phyloP scores from a whole-genome alignment of 2,329 filamentous ascomycete species.

The Colletotrichum agaves region DNA sequence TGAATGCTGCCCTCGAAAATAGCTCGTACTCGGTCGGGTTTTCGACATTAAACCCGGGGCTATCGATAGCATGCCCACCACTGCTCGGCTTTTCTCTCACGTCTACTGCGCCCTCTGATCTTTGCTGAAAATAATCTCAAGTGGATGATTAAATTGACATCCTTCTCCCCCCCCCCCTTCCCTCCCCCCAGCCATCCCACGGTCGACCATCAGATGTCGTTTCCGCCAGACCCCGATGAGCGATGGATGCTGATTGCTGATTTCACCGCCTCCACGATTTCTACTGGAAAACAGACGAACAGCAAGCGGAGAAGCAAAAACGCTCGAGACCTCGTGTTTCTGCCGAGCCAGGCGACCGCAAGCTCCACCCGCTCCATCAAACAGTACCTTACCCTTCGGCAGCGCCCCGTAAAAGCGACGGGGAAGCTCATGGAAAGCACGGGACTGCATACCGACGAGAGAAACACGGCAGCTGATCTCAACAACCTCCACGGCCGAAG shows the following conservation, averaged over 20 bases:
- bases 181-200: not conserved
- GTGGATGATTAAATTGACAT: not conserved
- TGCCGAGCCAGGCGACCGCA: conserved; percentile 28
- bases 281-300: not conserved
- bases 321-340: conserved; percentile 32
- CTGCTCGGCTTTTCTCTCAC: not conserved
- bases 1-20: not conserved
- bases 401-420: not conserved
- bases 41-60: not conserved
- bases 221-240: not conserved
- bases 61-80: not conserved
- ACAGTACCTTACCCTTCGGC: conserved; percentile 5
- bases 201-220: not conserved
- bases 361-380: conserved; percentile 20
- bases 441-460: not conserved
- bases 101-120: not conserved
- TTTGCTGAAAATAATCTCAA: not conserved
- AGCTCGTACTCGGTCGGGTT: not conserved
- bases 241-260: not conserved
- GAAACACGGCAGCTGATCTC: not conserved
- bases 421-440: conserved; percentile 12
- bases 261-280: conserved; percentile 19
- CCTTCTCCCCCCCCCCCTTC: too few relatives aligned
- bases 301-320: conserved; percentile 25
- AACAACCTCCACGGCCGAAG: not conserved